A percentile compares a stretch with the other conserved stretches of the same genome.
Evolutionary conservation across 2,329 filamentous ascomycete genomes (phyloP).

Genomic region (Fusarium acutatum): DNA sequence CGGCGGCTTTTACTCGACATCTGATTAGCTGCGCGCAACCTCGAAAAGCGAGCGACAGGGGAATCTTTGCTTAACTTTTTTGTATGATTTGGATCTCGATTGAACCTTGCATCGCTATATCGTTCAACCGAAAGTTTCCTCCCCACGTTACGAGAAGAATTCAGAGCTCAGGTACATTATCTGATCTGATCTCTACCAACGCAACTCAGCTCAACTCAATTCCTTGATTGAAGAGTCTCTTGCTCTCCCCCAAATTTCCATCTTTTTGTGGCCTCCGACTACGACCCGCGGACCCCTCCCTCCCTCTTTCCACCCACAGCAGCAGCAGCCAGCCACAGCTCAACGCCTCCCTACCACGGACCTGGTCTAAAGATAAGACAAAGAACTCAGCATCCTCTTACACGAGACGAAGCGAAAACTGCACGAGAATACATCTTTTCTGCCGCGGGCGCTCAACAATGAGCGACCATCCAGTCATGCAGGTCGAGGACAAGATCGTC

Average conservation of each 20-base stretch:
- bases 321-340: conserved; percentile 16
- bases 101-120: conserved; percentile 14
- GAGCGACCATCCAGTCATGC: conserved; percentile 40
- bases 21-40: not conserved
- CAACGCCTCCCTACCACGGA: conserved; percentile 6
- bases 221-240: not conserved
- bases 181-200: not conserved
- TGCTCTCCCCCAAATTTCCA: conserved; percentile 1
- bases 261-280: conserved; percentile 29
- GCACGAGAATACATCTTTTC: conserved; percentile 3
- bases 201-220: not conserved
- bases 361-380: not conserved
- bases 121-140: not conserved
- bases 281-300: conserved; percentile 31
- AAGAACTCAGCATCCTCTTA: conserved; percentile 20
- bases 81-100: conserved; percentile 18
- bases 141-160: not conserved
- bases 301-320: conserved; percentile 8
- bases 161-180: not conserved
- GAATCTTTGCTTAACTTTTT: not conserved
- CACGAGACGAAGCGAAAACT: conserved; percentile 12
- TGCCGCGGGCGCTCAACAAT: conserved; percentile 31
- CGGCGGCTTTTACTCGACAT: not conserved
- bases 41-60: conserved; percentile 6
- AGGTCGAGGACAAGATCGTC: conserved; percentile 38